These are phyloP conservation scores for Trichaptum fuscoviolaceum DNA, from an alignment of 768 basidiomycete species.

Conservation along the genomic window DNA sequence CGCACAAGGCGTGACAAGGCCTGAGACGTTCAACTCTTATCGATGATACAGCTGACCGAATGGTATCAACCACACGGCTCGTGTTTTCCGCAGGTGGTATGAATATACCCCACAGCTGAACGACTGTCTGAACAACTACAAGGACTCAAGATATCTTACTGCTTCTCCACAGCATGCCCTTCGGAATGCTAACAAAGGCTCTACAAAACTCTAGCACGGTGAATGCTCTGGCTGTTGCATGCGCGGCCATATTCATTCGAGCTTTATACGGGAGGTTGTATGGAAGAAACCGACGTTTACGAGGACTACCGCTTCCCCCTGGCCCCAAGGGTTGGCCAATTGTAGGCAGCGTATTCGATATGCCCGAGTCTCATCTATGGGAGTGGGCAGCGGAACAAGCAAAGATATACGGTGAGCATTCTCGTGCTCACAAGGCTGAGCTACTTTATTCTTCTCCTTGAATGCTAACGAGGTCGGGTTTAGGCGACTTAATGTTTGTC, in stretches of 20 bases:
- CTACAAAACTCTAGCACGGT: background rate
- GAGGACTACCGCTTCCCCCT: conserved; percentile 18
- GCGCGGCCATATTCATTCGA: background rate
- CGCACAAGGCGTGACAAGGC: no score
- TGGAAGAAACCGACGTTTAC: background rate
- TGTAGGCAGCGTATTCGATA: conserved; percentile 21
- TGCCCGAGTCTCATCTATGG: conserved; percentile 21
- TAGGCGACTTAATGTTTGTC: conserved; percentile 52
- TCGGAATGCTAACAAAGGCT: background rate
- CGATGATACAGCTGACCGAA: no score
- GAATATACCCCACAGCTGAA: no score
- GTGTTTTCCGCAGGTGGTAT: no score
- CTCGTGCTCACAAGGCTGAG: background rate
- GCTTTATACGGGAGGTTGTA: background rate
- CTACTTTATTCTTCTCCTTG: no score
- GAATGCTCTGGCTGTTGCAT: background rate
- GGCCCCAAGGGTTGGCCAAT: conserved; percentile 21
- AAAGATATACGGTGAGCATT: conserved; percentile 18
- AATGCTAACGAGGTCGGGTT: no score
- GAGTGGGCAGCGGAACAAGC: conserved; percentile 18
- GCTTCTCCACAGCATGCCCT: background rate
- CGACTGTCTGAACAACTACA: no score
- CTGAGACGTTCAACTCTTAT: no score
- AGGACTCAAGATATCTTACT: background rate
- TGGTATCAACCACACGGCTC: no score